These are phyloP conservation scores for Coleophoma crateriformis DNA, from an alignment of 2,329 filamentous ascomycete genomes.

Conservation along the genomic window DNA sequence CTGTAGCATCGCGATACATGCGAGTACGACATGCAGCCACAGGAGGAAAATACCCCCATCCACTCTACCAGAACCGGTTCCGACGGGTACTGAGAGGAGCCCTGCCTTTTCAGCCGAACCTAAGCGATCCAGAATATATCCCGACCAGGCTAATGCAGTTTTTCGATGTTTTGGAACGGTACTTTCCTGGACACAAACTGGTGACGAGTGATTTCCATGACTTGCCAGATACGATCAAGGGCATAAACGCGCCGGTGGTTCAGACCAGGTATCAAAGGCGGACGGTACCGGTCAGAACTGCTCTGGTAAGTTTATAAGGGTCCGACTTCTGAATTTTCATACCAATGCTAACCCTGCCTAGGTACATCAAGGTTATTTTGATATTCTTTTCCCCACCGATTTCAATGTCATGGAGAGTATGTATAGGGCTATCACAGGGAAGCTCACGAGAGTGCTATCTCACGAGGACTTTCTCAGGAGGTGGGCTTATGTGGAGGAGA, in stretches of 20 bases:
- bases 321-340: neutral
- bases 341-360: constrained; percentile 28
- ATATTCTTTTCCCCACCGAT: constrained; percentile 96
- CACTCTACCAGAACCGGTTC: constrained; percentile 49
- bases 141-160: constrained; percentile 95
- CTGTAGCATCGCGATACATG: constrained; percentile 75
- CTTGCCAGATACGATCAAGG: constrained; percentile 75
- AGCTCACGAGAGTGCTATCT: constrained; percentile 75
- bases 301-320: constrained; percentile 58
- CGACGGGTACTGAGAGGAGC: constrained; percentile 57
- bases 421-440: constrained; percentile 89
- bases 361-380: constrained; percentile 98
- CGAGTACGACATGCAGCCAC: constrained; percentile 77
- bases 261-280: constrained; percentile 86
- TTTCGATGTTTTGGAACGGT: constrained; percentile 82
- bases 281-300: constrained; percentile 85
- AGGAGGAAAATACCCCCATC: constrained; percentile 51
- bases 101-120: constrained; percentile 68
- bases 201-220: constrained; percentile 87
- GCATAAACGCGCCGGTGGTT: constrained; percentile 89
- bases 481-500: constrained; percentile 90
- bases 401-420: constrained; percentile 87
- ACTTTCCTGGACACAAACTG: constrained; percentile 86
- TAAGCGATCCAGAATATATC: constrained; percentile 85
- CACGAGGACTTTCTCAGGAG: constrained; percentile 88